Conservation (phyloP, 2,329 filamentous ascomycete genomes). For the Colletotrichum scovillei region DNA sequence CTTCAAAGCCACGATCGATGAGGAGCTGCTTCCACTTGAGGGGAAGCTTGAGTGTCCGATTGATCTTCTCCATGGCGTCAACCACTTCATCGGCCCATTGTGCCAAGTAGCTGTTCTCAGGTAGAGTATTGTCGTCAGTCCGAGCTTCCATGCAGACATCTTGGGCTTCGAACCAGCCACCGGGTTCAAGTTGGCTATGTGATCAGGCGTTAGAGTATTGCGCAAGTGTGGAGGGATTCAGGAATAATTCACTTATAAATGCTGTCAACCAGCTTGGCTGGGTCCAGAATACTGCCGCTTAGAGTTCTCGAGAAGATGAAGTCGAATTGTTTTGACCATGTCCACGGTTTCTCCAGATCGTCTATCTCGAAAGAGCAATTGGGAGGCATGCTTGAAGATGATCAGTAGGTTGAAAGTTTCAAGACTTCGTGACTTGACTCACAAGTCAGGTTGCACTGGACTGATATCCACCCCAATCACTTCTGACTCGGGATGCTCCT, state of each 20-base stretch:
- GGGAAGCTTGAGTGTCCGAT: constrained; percentile 44
- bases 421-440: background rate
- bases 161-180: constrained; percentile 48
- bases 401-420: background rate
- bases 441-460: constrained; percentile 33
- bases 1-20: constrained; percentile 47
- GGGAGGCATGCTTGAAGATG: constrained; percentile 47
- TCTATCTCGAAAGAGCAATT: constrained; percentile 58
- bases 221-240: background rate
- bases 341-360: constrained; percentile 49
- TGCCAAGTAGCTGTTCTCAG: constrained; percentile 43
- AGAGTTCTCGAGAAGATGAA: constrained; percentile 49
- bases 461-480: constrained; percentile 37
- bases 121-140: constrained; percentile 47
- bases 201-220: background rate
- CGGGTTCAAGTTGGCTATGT: constrained; percentile 43
- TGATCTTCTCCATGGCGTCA: constrained; percentile 44
- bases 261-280: constrained; percentile 40
- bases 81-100: constrained; percentile 48
- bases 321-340: constrained; percentile 46
- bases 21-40: constrained; percentile 42
- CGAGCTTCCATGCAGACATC: constrained; percentile 42
- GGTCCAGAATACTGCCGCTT: constrained; percentile 43
- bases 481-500: constrained; percentile 45
- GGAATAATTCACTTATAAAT: constrained; percentile 35